Base-by-base conservation (phyloP, 495 filamentous ascomycete species). In the Trichoderma orchidacearum region DNA sequence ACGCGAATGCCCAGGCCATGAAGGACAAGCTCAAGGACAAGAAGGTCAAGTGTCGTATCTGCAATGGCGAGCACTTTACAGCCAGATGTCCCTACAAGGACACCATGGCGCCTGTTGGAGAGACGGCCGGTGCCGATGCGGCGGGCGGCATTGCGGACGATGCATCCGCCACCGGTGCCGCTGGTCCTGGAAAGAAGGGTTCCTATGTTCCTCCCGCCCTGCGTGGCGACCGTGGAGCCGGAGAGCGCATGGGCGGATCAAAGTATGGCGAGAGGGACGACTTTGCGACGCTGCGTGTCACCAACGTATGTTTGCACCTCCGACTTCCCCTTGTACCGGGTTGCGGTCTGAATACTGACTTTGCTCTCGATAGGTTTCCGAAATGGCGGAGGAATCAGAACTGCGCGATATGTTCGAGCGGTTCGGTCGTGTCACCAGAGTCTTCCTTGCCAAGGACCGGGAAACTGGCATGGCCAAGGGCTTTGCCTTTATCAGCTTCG, bases 41-140 rank as follows among this genome's bases (percentile, higher is more conserved):
- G 82, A 95, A 95, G 80, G 94, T 98, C 75, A 96, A 96, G 80
- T 98, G 93, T 73, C 84, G 93, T 76, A 97, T 98, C 67, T 98
- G 93, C 74, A 86, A 84, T 70, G 93, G 94, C 62, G 94, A 97
- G 75, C 93, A 98, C 79, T 98, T 96, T 76, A 98, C 93, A 3
- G 90, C 92, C 29, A 82, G 92, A 65, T 98, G 86, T 62, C 78
- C 78, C 15, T 81, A 78, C 71, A 81, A 81, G 80, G 85, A 91
- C 58, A 80, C 76, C 23, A 80, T 80, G 78, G 77, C 78, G 18
- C 77, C 77, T 29, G 73, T 80, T 38, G 78, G 78, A 51, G 75
- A 76, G 64, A 75, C 70, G 5, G 76, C 68, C 3, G 71, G 62
- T 58, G 66, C 76, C 48, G 81, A 81, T 41, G 80, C 71, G 45